phyloP scores from a whole-genome alignment of 345 rosid genomes.

The Cardamine chenopodiifolia region DNA sequence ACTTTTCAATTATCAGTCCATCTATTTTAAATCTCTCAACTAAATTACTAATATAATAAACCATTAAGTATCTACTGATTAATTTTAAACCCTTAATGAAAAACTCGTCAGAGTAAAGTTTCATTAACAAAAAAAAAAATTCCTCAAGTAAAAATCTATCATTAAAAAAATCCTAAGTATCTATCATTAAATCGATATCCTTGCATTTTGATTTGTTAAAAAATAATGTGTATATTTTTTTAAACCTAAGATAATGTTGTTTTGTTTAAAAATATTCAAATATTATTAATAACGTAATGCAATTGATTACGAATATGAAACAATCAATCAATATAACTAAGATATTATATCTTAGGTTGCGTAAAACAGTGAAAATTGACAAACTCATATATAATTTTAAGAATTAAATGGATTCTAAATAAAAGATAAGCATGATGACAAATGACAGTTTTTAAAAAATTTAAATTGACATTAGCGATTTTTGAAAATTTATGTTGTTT shows the following conservation, averaged over 20 bases:
- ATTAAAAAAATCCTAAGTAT: too few relatives aligned
- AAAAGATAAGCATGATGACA: not conserved
- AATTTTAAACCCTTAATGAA: too few relatives aligned
- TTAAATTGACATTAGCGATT: not conserved
- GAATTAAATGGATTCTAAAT: not conserved
- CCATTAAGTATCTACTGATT: too few relatives aligned
- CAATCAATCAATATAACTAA: not conserved
- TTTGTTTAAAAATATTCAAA: not conserved
- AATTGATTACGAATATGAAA: not conserved
- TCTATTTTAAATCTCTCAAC: too few relatives aligned
- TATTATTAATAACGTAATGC: not conserved
- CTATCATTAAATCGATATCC: not conserved
- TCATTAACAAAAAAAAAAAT: too few relatives aligned
- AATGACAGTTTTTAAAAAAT: not conserved
- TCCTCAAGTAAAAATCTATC: too few relatives aligned
- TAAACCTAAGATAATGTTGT: not conserved
- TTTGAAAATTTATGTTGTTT: too few relatives aligned
- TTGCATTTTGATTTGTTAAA: not conserved
- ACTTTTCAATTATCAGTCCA: too few relatives aligned
- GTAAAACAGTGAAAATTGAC: not conserved
- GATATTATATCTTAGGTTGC: not conserved
- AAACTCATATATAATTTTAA: not conserved
- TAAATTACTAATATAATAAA: too few relatives aligned
- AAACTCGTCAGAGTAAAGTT: too few relatives aligned
- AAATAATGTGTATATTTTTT: not conserved